Conservation (phyloP, 1,284 basidiomycete genomes). For the Puccinia polysora region DNA sequence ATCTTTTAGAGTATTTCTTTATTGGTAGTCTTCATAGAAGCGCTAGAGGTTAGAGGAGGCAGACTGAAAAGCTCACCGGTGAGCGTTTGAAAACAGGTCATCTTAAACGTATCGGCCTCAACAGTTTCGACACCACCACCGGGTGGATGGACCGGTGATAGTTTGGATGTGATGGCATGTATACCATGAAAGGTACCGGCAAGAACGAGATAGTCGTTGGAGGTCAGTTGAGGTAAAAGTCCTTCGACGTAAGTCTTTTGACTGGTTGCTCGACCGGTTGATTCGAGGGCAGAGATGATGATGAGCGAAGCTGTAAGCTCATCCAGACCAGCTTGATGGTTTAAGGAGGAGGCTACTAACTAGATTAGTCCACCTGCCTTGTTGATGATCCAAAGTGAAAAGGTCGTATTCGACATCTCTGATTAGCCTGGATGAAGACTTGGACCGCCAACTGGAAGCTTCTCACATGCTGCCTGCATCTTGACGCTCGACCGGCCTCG, state of each 20-base stretch:
- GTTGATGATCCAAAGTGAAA: constrained; percentile 83
- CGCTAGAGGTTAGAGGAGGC: background rate
- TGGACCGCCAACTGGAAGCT: no score
- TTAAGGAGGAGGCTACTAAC: constrained; percentile 56
- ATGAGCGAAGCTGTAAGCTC: constrained; percentile 71
- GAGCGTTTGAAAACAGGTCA: constrained; percentile 80
- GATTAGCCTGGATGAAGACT: no score
- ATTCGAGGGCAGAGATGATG: constrained; percentile 95
- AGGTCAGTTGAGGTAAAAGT: constrained; percentile 69
- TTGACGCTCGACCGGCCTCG: no score
- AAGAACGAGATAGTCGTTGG: constrained; percentile 96
- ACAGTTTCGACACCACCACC: constrained; percentile 76
- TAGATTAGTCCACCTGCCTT: constrained; percentile 97
- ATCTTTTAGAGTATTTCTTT: no score
- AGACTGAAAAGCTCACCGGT: constrained; percentile 66
- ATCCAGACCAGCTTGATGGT: constrained; percentile 57
- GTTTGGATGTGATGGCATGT: constrained; percentile 88
- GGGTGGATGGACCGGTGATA: constrained; percentile 69
- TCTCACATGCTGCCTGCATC: no score
- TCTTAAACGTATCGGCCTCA: constrained; percentile 87
- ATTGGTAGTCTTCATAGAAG: background rate
- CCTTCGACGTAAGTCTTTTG: constrained; percentile 61
- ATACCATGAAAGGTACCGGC: constrained; percentile 97
- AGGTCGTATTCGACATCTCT: constrained; percentile 40
- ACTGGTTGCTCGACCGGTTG: constrained; percentile 75